Percentiles rank a stretch among this genome's conserved stretches.
Conservation (phyloP, 139 green algal genomes). For the Spirogloea muscicola region DNA sequence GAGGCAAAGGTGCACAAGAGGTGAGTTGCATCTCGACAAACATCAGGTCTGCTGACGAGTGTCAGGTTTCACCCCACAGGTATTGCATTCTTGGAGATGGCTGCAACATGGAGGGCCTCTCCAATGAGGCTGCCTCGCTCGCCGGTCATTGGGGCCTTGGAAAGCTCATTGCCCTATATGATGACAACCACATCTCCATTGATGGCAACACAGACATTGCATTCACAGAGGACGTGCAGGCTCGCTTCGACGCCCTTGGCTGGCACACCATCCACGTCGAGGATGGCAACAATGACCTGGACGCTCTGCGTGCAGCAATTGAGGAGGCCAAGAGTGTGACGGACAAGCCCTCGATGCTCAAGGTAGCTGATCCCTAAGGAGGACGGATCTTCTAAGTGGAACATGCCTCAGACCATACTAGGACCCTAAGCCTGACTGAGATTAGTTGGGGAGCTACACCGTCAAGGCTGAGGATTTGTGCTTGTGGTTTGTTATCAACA, state of each 20-base stretch:
- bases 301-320: conserved; percentile 78
- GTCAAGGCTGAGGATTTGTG: too few species aligned
- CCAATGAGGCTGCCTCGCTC: conserved; percentile 91
- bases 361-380: too few species aligned
- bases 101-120: conserved; percentile 99
- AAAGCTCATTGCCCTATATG: conserved; percentile 99
- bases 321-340: conserved; percentile 80
- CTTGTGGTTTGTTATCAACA: conserved; percentile 2
- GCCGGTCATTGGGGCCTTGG: conserved; percentile 97
- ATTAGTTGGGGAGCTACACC: too few species aligned
- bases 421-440: too few species aligned
- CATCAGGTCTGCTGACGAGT: too few species aligned
- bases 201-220: conserved; percentile 97
- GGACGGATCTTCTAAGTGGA: too few species aligned
- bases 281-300: conserved; percentile 94
- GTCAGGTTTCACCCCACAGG: too few species aligned
- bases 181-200: conserved; percentile 99
- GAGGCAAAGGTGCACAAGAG: too few species aligned
- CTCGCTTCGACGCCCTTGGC: conserved; percentile 75
- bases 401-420: too few species aligned
- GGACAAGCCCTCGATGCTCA: conserved; percentile 96
- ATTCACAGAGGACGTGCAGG: conserved; percentile 97
- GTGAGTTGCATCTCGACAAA: too few species aligned
- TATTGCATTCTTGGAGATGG: conserved; percentile 98
- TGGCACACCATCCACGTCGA: conserved; percentile 64